Conservation (phyloP, 78 protist species). For the Dictyostelium firmibasis region DNA sequence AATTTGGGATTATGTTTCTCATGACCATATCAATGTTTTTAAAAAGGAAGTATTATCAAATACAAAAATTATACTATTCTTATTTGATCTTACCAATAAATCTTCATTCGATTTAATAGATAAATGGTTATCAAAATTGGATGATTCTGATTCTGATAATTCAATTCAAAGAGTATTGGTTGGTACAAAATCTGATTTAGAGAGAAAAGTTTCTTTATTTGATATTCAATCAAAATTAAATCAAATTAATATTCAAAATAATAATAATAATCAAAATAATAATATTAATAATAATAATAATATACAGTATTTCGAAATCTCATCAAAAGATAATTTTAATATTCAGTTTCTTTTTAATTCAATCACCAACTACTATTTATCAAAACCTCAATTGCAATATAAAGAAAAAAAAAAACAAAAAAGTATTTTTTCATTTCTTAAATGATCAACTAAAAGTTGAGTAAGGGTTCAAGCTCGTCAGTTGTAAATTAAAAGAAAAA, state of each 20-base stretch:
- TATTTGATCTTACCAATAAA: neutral
- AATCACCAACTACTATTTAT: neutral
- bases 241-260: neutral
- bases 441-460: neutral
- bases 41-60: neutral
- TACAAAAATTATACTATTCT: neutral
- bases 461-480: neutral
- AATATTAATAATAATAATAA: neutral
- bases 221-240: neutral
- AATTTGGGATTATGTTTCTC: neutral
- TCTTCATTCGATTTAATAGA: neutral
- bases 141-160: neutral
- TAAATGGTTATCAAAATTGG: neutral
- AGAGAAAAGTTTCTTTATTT: no score
- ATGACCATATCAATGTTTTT: neutral
- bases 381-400: neutral
- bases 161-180: neutral
- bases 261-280: neutral
- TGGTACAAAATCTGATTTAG: neutral
- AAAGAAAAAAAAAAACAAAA: neutral
- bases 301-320: neutral
- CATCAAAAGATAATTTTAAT: neutral
- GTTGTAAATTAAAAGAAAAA: no score
- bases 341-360: neutral
- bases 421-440: neutral